A percentile compares a stretch with the other conserved stretches of the same genome.
These are phyloP conservation scores for Mycena albidolilacea DNA, from an alignment of 768 basidiomycete genomes.

Conservation along the genomic window DNA sequence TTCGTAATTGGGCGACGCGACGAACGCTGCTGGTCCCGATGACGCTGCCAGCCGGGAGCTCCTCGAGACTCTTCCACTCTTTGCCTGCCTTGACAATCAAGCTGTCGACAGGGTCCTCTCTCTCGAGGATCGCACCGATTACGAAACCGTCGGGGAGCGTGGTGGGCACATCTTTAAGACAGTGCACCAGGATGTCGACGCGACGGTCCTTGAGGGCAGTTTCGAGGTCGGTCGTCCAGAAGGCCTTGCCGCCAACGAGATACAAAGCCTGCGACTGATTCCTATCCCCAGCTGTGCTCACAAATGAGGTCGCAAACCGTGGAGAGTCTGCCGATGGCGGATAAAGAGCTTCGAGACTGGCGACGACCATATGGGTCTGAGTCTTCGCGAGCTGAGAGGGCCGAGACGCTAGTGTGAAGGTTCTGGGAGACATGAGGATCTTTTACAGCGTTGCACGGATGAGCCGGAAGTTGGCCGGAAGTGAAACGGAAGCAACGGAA, in stretches of 20 bases:
- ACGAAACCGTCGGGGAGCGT: slow-evolving; percentile 86
- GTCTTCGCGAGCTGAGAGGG: slow-evolving; percentile 90
- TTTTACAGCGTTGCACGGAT: too few species aligned
- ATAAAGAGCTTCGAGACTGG: slow-evolving; percentile 70
- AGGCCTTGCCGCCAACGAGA: slow-evolving; percentile 26
- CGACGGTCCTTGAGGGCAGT: slow-evolving; percentile 77
- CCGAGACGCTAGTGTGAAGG: slow-evolving; percentile 86
- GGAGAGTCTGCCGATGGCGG: slow-evolving; percentile 55
- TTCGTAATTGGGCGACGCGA: slow-evolving; percentile 89
- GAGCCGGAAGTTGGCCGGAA: too few species aligned
- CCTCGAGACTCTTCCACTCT: slow-evolving; percentile 79
- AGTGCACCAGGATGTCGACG: slow-evolving; percentile 95
- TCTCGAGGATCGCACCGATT: slow-evolving; percentile 86
- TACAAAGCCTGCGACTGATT: slow-evolving; percentile 70
- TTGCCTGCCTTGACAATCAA: slow-evolving; percentile 86
- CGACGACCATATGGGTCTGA: slow-evolving; percentile 87
- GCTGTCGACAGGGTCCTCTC: slow-evolving; percentile 92
- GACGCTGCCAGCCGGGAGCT: slow-evolving; percentile 88
- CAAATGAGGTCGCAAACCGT: slow-evolving; percentile 32
- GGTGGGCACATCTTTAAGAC: slow-evolving; percentile 95
- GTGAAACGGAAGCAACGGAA: too few species aligned
- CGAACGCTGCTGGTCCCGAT: slow-evolving; percentile 96
- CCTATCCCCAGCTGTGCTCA: slow-evolving; percentile 74
- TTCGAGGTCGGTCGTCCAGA: slow-evolving; percentile 97
- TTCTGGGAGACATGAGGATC: slow-evolving; percentile 51